A percentile compares a stretch with the other conserved stretches of the same genome.
These are phyloP conservation scores for Suillus weaverae DNA, from an alignment of 768 basidiomycete species.

Conservation along the genomic window DNA sequence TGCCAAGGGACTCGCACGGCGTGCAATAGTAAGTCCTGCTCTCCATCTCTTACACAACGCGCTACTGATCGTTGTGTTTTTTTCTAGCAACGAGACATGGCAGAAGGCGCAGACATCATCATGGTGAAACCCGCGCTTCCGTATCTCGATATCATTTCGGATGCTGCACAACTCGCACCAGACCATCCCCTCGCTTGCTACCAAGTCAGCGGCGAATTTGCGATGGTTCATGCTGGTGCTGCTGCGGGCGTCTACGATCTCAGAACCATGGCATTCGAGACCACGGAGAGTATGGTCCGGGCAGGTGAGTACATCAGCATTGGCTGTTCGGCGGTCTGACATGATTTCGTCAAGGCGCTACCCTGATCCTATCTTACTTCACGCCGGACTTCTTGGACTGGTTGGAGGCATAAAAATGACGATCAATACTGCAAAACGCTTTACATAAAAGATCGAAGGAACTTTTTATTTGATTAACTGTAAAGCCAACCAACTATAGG, in stretches of 20 bases:
- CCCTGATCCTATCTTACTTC: conserved; percentile 91
- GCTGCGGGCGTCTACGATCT: conserved; percentile 91
- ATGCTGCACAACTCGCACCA: conserved; percentile 76
- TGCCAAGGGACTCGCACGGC: conserved; percentile 85
- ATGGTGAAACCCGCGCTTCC: conserved; percentile 98
- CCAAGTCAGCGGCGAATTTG: conserved; percentile 96
- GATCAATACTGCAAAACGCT: neutral
- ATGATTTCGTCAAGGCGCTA: conserved; percentile 59
- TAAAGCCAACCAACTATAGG: neutral
- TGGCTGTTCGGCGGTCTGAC: conserved; percentile 11
- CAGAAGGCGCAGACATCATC: conserved; percentile 95
- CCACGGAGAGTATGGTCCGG: conserved; percentile 85
- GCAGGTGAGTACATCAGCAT: conserved; percentile 59
- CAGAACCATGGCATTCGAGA: conserved; percentile 92
- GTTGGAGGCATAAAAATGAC: conserved; percentile 34
- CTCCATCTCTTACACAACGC: neutral
- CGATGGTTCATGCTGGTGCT: conserved; percentile 96
- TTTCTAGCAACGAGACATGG: conserved; percentile 76
- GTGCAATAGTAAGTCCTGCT: conserved; percentile 76
- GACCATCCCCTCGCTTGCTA: conserved; percentile 96
- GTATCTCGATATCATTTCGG: conserved; percentile 94
- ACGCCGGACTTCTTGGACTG: conserved; percentile 95
- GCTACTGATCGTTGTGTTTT: conserved; percentile 1
- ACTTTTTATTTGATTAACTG: neutral
- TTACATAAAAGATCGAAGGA: neutral